Conservation (phyloP, 176 grass and related monocot genomes). For the Lolium perenne region DNA sequence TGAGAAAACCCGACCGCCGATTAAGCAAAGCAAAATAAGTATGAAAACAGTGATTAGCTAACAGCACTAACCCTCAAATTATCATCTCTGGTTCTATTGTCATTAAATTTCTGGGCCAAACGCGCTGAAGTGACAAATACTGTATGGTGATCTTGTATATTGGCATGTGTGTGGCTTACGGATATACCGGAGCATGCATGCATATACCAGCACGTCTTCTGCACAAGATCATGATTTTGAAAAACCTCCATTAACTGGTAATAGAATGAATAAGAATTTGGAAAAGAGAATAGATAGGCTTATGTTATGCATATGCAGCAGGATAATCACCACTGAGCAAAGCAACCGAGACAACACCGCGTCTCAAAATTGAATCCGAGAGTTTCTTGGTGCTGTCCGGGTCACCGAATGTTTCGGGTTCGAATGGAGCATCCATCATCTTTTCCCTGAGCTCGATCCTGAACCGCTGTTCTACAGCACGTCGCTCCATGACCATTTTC, state of each 20-base stretch:
- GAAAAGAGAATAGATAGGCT: not conserved
- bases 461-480: not conserved
- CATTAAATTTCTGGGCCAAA: not conserved
- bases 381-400: not conserved
- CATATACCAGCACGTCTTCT: not conserved
- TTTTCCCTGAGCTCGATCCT: not conserved
- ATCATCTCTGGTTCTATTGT: not conserved
- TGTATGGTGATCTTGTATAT: not conserved
- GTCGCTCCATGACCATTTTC: not conserved
- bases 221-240: not conserved
- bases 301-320: not conserved
- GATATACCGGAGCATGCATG: not conserved
- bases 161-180: not conserved
- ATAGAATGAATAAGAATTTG: not conserved
- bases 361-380: not conserved
- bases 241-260: not conserved
- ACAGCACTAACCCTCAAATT: not conserved
- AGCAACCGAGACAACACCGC: not conserved
- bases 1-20: not conserved
- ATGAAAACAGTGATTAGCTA: not conserved
- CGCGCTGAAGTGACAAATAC: not conserved
- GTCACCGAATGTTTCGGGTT: not conserved
- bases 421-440: not conserved
- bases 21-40: not conserved
- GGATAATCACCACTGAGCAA: not conserved